Evolutionary conservation across 148 eudicot species (phyloP).

Genomic region (Beta vulgaris): DNA sequence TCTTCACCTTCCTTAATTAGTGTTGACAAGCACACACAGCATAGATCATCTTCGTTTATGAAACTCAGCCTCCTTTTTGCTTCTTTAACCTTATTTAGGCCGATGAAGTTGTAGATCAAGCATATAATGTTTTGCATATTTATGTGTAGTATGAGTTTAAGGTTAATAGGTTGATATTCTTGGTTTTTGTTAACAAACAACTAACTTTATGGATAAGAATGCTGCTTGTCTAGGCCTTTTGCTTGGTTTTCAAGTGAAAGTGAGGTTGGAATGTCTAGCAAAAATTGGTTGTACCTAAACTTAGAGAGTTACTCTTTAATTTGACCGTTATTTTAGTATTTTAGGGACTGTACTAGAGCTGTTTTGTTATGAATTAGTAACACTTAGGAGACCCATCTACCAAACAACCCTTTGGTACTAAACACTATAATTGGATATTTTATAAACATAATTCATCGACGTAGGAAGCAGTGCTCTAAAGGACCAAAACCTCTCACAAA

Average conservation of each 20-base stretch:
- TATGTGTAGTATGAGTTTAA: too few relatives aligned
- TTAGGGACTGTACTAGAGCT: not conserved
- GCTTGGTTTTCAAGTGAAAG: slow-evolving; percentile 45
- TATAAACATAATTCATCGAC: too few relatives aligned
- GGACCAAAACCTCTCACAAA: too few relatives aligned
- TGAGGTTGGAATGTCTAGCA: slow-evolving; percentile 32
- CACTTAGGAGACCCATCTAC: too few relatives aligned
- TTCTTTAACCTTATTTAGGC: slow-evolving; percentile 15
- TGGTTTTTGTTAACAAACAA: slow-evolving; percentile 4
- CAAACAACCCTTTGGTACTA: too few relatives aligned
- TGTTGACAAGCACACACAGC: slow-evolving; percentile 69
- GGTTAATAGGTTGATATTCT: slow-evolving; percentile 9
- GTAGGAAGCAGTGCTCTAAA: too few relatives aligned
- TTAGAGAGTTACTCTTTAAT: slow-evolving; percentile 15
- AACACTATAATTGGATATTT: too few relatives aligned
- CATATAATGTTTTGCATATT: slow-evolving; percentile 32
- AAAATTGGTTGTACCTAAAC: slow-evolving; percentile 45
- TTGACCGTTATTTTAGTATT: not conserved
- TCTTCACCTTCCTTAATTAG: slow-evolving; percentile 36
- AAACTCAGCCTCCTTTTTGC: not conserved
- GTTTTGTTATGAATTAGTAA: too few relatives aligned
- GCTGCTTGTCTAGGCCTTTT: slow-evolving; percentile 12
- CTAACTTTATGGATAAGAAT: not conserved
- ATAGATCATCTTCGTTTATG: slow-evolving; percentile 26
- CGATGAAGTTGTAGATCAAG: slow-evolving; percentile 34